Conservation (phyloP, 148 eudicot species). For the Chenopodium album region DNA sequence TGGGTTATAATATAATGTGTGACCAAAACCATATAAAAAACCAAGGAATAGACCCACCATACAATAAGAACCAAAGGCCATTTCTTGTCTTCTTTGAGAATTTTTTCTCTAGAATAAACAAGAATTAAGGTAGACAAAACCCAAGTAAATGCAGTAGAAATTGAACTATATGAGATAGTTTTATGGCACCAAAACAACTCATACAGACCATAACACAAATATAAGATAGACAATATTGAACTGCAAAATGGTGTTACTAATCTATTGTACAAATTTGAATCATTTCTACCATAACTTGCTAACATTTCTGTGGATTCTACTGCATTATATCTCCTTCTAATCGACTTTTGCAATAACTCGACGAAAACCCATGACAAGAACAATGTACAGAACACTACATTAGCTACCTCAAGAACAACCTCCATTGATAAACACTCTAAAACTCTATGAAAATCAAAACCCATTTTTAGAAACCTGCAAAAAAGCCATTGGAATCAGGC, state of each 20-base stretch:
- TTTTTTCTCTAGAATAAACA: conserved; percentile 30
- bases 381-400: conserved; percentile 53
- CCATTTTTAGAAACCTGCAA: conserved; percentile 28
- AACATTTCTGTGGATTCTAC: conserved; percentile 4
- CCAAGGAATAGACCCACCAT: conserved; percentile 63
- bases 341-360: conserved; percentile 36
- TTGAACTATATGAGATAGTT: conserved; percentile 23
- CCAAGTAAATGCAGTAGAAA: conserved; percentile 54
- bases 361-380: conserved; percentile 59
- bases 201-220: conserved; percentile 45
- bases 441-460: conserved; percentile 21
- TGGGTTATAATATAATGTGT: conserved; percentile 24
- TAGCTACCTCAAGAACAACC: conserved; percentile 29
- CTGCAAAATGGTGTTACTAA: conserved; percentile 42
- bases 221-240: conserved; percentile 34
- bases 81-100: conserved; percentile 23
- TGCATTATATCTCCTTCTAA: conserved; percentile 11
- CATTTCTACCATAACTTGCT: conserved; percentile 14
- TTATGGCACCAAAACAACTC: conserved; percentile 37
- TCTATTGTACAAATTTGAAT: conserved; percentile 26
- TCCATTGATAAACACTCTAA: conserved; percentile 43
- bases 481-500: not conserved
- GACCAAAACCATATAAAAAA: conserved; percentile 35
- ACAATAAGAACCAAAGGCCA: conserved; percentile 60
- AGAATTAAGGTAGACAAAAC: conserved; percentile 45